Evolutionary conservation across 2,329 filamentous ascomycete genomes (phyloP), one percentile per base, ranked within the genome.

Genomic region (Aspergillus sp.): DNA sequence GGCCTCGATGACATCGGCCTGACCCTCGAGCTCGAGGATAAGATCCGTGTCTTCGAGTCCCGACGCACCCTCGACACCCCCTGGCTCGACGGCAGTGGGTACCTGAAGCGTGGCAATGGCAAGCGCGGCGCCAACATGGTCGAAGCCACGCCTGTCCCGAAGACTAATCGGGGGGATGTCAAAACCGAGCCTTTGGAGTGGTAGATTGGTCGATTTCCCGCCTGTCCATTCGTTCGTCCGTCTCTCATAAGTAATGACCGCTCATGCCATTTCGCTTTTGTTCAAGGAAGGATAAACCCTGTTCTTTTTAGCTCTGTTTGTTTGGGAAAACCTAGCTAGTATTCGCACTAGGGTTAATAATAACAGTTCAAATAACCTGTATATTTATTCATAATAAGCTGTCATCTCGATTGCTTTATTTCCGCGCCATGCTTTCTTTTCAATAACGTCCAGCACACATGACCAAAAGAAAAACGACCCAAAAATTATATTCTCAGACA

Each of bases 1-100:
- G 89, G 89, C 0, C 76, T 96, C 7, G 89, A 96, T 56, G 91
- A 96, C 49, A 96, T 96, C 51, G 89, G 89, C 22, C 66, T 96
- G 43, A 96, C 89, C 4, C 85, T 95, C 72, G 84, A 93, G 65
- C 75, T 84, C 64, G 86, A 91, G 43, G 81, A 86, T 41, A 86
- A 93, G 72, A 95, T 96, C 55, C 67, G 73, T 36, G 72, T 72
- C 39, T 94, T 91, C 52, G 89, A 96, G 75, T 67, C 68, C 49
- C 80, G 79, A 61, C 76, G 86, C 56, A 81, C 81, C 7, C 62
- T 70, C 32, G 74, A 85, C 40, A 93, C 84, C 14, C 89, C 91
- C 2, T 96, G 89, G 89, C 66, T 96, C 44, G 86, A 95, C 53
- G 91, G 89, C 20, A 78, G 72, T 26, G 84, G 78, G 0, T 96